Conservation (phyloP, 805 yeast species). For the Yamadazyma philogaea region DNA sequence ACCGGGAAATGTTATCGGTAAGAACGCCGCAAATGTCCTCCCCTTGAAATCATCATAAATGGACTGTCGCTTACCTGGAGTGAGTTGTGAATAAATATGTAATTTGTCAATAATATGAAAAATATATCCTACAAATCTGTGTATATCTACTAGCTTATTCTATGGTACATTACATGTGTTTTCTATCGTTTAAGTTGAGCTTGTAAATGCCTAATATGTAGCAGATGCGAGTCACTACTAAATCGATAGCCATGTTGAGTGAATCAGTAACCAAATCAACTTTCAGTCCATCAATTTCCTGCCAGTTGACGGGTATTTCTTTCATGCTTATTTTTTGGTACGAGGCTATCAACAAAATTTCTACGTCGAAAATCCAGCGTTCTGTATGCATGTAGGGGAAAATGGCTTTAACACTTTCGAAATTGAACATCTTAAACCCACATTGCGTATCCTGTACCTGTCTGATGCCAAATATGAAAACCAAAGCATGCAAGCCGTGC, state of each 20-base stretch:
- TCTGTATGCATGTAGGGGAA: slow-evolving; percentile 94
- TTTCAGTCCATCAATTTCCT: slow-evolving; percentile 93
- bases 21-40: slow-evolving; percentile 20
- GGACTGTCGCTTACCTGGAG: neutral
- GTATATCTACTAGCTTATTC: neutral
- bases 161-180: neutral
- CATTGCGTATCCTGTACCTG: slow-evolving; percentile 92
- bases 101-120: neutral
- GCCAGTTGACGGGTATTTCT: slow-evolving; percentile 93
- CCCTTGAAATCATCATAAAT: neutral
- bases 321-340: slow-evolving; percentile 61
- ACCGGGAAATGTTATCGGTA: slow-evolving; percentile 68
- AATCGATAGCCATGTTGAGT: slow-evolving; percentile 88
- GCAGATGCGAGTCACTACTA: slow-evolving; percentile 86
- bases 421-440: slow-evolving; percentile 90
- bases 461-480: slow-evolving; percentile 85
- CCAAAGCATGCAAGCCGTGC: slow-evolving; percentile 87
- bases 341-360: slow-evolving; percentile 76
- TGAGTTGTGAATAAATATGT: neutral
- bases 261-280: slow-evolving; percentile 89
- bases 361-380: slow-evolving; percentile 98
- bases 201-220: slow-evolving; percentile 80
- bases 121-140: neutral
- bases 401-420: slow-evolving; percentile 57
- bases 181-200: slow-evolving; percentile 19